phyloP scores from a whole-genome alignment of 164 flowering plant species.

The Cinnamomum chago region DNA sequence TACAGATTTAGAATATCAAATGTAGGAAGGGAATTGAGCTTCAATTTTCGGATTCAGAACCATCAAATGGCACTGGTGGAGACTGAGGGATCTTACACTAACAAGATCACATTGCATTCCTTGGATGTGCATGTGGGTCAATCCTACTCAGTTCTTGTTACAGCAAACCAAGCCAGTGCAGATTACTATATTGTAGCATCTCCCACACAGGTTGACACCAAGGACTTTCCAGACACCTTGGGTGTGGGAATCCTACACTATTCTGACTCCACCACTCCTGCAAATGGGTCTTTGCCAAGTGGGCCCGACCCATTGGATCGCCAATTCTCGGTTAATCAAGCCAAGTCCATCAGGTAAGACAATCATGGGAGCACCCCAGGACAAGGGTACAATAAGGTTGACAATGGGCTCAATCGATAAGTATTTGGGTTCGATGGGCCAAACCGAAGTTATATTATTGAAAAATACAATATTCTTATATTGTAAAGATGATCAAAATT shows the following conservation, averaged over 20 bases:
- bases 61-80: constrained; percentile 65
- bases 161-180: constrained; percentile 38
- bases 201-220: constrained; percentile 32
- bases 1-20: constrained; percentile 59
- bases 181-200: constrained; percentile 58
- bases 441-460: too few relatives aligned
- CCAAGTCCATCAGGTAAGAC: constrained; percentile 49
- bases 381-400: too few relatives aligned
- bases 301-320: constrained; percentile 52
- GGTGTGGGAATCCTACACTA: constrained; percentile 46
- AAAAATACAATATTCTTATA: too few relatives aligned
- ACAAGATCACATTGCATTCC: constrained; percentile 40
- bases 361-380: neutral
- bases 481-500: too few relatives aligned
- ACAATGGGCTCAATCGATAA: too few relatives aligned
- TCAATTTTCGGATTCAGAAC: constrained; percentile 58
- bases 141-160: constrained; percentile 66
- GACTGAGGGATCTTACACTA: constrained; percentile 72
- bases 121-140: constrained; percentile 71
- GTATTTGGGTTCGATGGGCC: too few relatives aligned
- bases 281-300: constrained; percentile 28
- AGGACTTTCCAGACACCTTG: constrained; percentile 4
- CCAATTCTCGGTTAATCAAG: constrained; percentile 49
- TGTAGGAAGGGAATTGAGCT: constrained; percentile 41
- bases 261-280: constrained; percentile 22